Evolutionary conservation across 495 filamentous ascomycete genomes (phyloP).

Genomic region (Cercophora sp.): DNA sequence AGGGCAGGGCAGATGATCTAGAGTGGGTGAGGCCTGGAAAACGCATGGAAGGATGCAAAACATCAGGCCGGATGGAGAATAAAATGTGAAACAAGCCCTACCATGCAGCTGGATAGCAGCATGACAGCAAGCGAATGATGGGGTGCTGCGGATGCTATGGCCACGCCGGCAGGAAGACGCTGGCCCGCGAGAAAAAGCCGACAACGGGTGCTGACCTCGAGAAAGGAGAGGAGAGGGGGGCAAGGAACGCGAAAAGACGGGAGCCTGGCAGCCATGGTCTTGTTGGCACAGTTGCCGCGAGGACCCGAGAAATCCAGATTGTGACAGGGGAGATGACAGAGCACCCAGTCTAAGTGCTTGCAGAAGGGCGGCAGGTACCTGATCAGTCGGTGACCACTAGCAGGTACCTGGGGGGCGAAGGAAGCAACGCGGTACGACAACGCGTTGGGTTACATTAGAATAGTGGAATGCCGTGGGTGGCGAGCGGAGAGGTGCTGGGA

Average conservation of each 20-base stretch:
- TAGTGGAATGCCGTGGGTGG: conserved; percentile 23
- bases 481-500: conserved; percentile 22
- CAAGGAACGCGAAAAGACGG: conserved; percentile 1
- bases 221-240: conserved; percentile 11
- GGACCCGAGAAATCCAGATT: conserved; percentile 8
- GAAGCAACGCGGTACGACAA: conserved; percentile 19
- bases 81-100: conserved; percentile 47
- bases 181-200: conserved; percentile 14
- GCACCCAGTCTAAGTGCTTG: conserved; percentile 17
- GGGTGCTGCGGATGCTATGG: conserved; percentile 13
- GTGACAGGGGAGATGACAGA: conserved; percentile 2
- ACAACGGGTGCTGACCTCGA: conserved; percentile 9
- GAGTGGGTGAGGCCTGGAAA: conserved; percentile 35
- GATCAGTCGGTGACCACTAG: neutral
- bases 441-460: conserved; percentile 17
- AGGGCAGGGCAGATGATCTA: conserved; percentile 25
- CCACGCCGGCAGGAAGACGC: conserved; percentile 20
- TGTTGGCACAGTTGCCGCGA: conserved; percentile 7
- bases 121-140: conserved; percentile 44
- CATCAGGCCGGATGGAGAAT: conserved; percentile 40
- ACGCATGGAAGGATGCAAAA: conserved; percentile 45
- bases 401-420: conserved; percentile 22
- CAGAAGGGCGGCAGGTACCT: conserved; percentile 21
- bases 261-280: conserved; percentile 5
- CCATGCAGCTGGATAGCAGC: conserved; percentile 45